phyloP scores from a whole-genome alignment of 306 rosid genomes.

The Alnus glutinosa region DNA sequence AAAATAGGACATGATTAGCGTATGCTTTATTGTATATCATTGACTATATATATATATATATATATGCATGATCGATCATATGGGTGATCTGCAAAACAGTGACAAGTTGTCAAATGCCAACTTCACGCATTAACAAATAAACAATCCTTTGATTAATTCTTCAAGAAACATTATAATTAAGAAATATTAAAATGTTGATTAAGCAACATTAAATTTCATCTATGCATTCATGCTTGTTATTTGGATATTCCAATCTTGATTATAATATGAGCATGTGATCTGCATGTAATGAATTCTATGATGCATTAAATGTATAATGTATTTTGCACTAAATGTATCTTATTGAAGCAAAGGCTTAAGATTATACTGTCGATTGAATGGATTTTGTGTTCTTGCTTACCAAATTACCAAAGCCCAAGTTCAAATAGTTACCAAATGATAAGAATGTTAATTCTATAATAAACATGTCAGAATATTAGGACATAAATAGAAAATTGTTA shows the following conservation, averaged over 20 bases:
- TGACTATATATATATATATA: background rate
- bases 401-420: too few relatives aligned
- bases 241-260: background rate
- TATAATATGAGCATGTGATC: background rate
- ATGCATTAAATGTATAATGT: background rate
- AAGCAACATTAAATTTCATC: background rate
- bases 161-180: background rate
- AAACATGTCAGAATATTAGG: too few relatives aligned
- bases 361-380: too few relatives aligned
- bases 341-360: too few relatives aligned
- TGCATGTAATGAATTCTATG: background rate
- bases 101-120: constrained; percentile 25
- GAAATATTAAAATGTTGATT: background rate
- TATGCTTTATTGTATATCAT: background rate
- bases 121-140: constrained; percentile 11
- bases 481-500: too few relatives aligned
- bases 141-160: constrained; percentile 3
- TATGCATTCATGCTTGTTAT: background rate
- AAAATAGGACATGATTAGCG: background rate
- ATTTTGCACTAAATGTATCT: background rate
- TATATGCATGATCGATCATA: background rate
- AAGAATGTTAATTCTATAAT: too few relatives aligned
- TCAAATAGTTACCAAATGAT: too few relatives aligned
- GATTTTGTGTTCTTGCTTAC: too few relatives aligned
- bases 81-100: background rate